Evolutionary conservation across 768 basidiomycete genomes (phyloP).

Genomic region (Kwoniella newhampshirensis): DNA sequence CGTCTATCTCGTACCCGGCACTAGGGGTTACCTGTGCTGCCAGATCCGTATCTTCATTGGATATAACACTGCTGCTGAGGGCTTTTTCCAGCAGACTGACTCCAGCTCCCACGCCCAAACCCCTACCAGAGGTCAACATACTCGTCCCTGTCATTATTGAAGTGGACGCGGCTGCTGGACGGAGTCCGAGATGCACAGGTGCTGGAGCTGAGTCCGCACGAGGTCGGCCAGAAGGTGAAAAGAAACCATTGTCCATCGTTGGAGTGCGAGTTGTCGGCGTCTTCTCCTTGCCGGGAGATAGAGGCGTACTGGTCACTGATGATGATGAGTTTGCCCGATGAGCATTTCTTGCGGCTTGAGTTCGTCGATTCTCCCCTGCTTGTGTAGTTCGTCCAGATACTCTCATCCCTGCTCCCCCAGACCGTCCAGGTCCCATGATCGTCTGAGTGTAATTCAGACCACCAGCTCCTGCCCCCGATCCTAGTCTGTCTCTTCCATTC

Average conservation of each 20-base stretch:
- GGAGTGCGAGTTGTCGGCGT: constrained; percentile 13
- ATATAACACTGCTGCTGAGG: constrained; percentile 26
- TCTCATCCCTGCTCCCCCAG: constrained; percentile 73
- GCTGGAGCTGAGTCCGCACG: constrained; percentile 50
- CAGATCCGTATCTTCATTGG: constrained; percentile 22
- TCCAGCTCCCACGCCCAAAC: constrained; percentile 19
- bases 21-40: background rate
- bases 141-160: constrained; percentile 16
- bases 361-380: background rate
- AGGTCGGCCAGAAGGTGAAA: constrained; percentile 40
- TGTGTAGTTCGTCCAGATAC: constrained; percentile 58
- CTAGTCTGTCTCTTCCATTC: constrained; percentile 45
- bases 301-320: constrained; percentile 1
- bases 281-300: constrained; percentile 18
- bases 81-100: constrained; percentile 24
- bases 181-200: constrained; percentile 13
- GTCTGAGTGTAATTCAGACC: constrained; percentile 81
- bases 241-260: constrained; percentile 33
- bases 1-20: constrained; percentile 14
- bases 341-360: constrained; percentile 7
- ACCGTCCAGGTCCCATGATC: constrained; percentile 71
- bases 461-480: constrained; percentile 54
- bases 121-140: constrained; percentile 29
- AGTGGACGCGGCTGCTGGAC: background rate
- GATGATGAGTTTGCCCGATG: constrained; percentile 31